phyloP scores from a whole-genome alignment of 2,329 filamentous ascomycete genomes.

The Huntiella abstrusa region DNA sequence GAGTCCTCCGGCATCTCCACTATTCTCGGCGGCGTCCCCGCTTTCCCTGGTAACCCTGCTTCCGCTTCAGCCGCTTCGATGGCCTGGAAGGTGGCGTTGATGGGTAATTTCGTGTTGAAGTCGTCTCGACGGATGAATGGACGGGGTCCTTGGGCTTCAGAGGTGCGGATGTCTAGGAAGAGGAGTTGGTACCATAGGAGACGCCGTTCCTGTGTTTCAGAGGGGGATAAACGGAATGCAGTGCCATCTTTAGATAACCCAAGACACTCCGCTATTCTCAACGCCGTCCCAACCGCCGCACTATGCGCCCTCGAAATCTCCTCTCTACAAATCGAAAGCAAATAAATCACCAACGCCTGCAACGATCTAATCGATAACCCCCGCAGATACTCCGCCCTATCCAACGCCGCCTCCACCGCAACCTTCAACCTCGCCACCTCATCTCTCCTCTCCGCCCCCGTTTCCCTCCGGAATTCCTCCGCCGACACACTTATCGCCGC shows the following conservation, averaged over 20 bases:
- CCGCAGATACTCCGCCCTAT: constrained; percentile 50
- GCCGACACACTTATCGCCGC: constrained; percentile 48
- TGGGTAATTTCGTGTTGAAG: constrained; percentile 53
- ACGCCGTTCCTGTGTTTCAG: constrained; percentile 53
- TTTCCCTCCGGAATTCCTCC: constrained; percentile 19
- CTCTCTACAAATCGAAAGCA: constrained; percentile 53
- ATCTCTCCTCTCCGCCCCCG: constrained; percentile 17
- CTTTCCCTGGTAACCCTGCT: not conserved
- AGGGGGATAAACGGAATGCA: constrained; percentile 42
- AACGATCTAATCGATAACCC: constrained; percentile 52
- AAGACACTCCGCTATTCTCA: constrained; percentile 61
- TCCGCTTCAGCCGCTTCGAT: not conserved
- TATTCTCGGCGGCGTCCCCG: not conserved
- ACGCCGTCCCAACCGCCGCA: constrained; percentile 50
- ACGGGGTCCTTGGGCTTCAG: constrained; percentile 53
- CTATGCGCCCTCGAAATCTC: constrained; percentile 59
- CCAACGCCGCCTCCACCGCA: constrained; percentile 47
- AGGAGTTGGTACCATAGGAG: constrained; percentile 63
- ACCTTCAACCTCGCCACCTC: constrained; percentile 45
- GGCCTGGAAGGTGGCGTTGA: constrained; percentile 32
- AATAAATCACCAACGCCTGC: constrained; percentile 59
- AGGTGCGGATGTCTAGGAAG: constrained; percentile 56
- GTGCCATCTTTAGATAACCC: constrained; percentile 54
- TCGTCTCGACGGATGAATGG: constrained; percentile 55
- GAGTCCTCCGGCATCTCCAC: not conserved